Evolutionary conservation across 129 eudicot genomes (phyloP).

Genomic region (Lactuca sativa): DNA sequence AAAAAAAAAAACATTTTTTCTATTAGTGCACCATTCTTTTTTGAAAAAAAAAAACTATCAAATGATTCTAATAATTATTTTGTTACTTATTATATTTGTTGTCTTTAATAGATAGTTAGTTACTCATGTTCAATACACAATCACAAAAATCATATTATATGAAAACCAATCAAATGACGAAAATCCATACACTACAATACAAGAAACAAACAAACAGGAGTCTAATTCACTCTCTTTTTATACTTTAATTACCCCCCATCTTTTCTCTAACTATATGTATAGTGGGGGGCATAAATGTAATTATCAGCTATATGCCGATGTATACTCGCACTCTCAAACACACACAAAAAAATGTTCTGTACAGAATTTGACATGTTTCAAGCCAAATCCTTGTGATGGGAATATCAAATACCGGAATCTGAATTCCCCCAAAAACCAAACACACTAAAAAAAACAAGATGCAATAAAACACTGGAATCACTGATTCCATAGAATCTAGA

Average conservation of each 20-base stretch:
- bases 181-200: constrained; percentile 28
- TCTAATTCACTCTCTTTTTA: constrained; percentile 38
- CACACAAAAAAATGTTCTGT: constrained; percentile 40
- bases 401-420: constrained; percentile 44
- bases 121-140: too few relatives aligned
- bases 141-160: too few relatives aligned
- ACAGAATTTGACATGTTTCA: constrained; percentile 46
- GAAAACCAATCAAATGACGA: too few relatives aligned
- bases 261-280: constrained; percentile 33
- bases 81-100: too few relatives aligned
- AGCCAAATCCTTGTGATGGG: constrained; percentile 39
- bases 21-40: too few relatives aligned
- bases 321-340: constrained; percentile 42
- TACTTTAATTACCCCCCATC: constrained; percentile 28
- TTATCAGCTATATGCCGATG: constrained; percentile 58
- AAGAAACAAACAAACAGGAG: constrained; percentile 38
- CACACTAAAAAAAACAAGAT: constrained; percentile 44
- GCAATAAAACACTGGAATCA: background rate
- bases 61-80: too few relatives aligned
- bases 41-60: too few relatives aligned
- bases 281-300: constrained; percentile 28
- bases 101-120: too few relatives aligned
- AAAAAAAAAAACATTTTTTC: too few relatives aligned
- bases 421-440: constrained; percentile 37
- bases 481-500: constrained; percentile 8